Base-by-base conservation (phyloP, 2,329 filamentous ascomycete genomes). In the Penicillium sp. region DNA sequence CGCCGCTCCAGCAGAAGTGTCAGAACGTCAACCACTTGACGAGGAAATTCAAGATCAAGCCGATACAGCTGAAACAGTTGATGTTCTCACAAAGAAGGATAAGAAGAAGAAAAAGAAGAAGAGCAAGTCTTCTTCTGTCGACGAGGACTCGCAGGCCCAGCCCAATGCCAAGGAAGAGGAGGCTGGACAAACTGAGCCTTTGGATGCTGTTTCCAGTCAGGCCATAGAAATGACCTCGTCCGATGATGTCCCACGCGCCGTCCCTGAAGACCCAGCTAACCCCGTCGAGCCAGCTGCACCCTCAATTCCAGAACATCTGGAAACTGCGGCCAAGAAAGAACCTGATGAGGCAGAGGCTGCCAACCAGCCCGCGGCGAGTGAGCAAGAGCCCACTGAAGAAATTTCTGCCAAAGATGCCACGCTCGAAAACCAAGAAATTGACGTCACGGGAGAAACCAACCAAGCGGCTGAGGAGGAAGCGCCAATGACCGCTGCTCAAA, bases 31-130 rank as follows among this genome's bases (percentile, higher is more conserved):
- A 6, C 29, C 45, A 3, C 26, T 33, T 9, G 42, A 41, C 24
- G 33, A 5, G 9, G n/a, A 39, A 43, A 27, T 13, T 5, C 8
- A 11, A 34, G 42, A 44, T 13, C 39, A 44, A 26, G 12, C 25
- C 12, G 48, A 44, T 33, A 28, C 43, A 26, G 13, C 25, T 13
- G 48, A 44, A 39, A 28, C 43, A 26, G 13, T 13, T 25, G 39
- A 48, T 6, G 33, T 40, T 29, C 25, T 40, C 26, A 48, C 41
- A 34, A 48, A 47, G 4, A 59, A 59, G 46, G 57, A 59, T n/a
- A 50, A 58, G 39, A 59, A 53, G 9, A 59, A 59, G 24, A 52
- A 56, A 13, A 55, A 58, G 28, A 59, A 59, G 50, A 58, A 58
- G 49, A 48, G 45, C 11, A 55, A 57, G 46, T 54, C 55, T 34